Evolutionary conservation across 192 early-diverging fungal genomes (phyloP).

Genomic region (Neocallimastix lanati): DNA sequence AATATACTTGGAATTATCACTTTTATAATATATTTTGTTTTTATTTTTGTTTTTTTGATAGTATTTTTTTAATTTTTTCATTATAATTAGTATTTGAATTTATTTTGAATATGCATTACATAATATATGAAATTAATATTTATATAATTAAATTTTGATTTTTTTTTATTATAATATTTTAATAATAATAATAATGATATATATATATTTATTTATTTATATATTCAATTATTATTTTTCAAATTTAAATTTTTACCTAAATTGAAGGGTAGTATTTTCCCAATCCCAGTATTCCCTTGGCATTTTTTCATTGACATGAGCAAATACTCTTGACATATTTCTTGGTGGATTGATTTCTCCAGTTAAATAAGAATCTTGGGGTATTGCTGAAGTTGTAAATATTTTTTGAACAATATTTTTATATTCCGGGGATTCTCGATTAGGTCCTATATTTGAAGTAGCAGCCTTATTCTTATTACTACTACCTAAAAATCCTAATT

Average conservation of each 20-base stretch:
- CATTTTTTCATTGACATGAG: slow-evolving; percentile 65
- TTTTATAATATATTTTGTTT: too few relatives aligned
- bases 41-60: too few relatives aligned
- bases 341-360: neutral
- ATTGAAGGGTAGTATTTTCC: slow-evolving; percentile 75
- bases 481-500: neutral
- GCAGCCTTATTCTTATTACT: neutral
- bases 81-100: too few relatives aligned
- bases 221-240: too few relatives aligned
- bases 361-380: neutral
- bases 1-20: neutral
- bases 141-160: too few relatives aligned
- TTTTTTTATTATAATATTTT: too few relatives aligned
- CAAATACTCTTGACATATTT: slow-evolving; percentile 43
- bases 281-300: slow-evolving; percentile 89
- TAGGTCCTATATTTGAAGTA: neutral
- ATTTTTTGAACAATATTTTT: neutral
- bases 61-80: too few relatives aligned
- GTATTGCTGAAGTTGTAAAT: neutral
- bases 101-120: too few relatives aligned
- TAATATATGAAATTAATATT: too few relatives aligned
- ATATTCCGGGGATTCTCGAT: neutral
- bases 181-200: too few relatives aligned
- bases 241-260: slow-evolving; percentile 73
- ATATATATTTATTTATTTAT: too few relatives aligned